Evolutionary conservation across 306 rosid species (phyloP), one percentile per base, ranked within the genome.

Genomic region (apple (Malus domestica)): DNA sequence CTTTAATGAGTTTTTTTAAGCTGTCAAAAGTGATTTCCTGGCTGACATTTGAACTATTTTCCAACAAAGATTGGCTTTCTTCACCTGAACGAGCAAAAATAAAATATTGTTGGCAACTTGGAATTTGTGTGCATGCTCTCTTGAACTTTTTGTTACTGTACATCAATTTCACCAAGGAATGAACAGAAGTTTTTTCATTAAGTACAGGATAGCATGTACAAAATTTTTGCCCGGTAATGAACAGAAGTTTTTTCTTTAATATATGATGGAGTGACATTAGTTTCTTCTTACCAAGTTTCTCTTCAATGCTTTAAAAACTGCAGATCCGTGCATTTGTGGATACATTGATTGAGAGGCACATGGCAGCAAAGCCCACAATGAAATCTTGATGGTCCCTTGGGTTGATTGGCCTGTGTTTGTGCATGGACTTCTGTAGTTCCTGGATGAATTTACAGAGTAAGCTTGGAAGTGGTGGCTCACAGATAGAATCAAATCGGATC

Each of bases 271-370:
- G 19, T 64, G 68, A 66, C 51, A 10, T 63, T 64, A 73, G 40
- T 52, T 42, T 82, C 81, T 15, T 67, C 79, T 78, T 67, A 81
- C 83, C 64, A 77, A 68, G 78, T 75, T 65, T 77, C 40, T 18
- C 66, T 72, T 83, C 75, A 68, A 78, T 85, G 80, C 66, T 80
- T 78, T 76, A 72, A 61, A 64, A 64, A 69, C 18, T 90, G 90
- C 97, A 95, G 96, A 89, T 88, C 60, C 99, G 96, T 74, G 84
- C 99, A 59, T 95, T 92, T 86, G 97, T 95, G 82, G 99, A 96
- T 81, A 84, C 78, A 80, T 85, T 96, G 87, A 90, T 92, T 68
- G 97, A 90, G 85, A 95, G 90, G 85, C 93, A 95, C 85, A 89
- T 88, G 97, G 81, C 83, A 46, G 66, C 33, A 30, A 89, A 88